Evolutionary conservation across 78 protist genomes (phyloP).

Genomic region (Monosiga brevicollis): DNA sequence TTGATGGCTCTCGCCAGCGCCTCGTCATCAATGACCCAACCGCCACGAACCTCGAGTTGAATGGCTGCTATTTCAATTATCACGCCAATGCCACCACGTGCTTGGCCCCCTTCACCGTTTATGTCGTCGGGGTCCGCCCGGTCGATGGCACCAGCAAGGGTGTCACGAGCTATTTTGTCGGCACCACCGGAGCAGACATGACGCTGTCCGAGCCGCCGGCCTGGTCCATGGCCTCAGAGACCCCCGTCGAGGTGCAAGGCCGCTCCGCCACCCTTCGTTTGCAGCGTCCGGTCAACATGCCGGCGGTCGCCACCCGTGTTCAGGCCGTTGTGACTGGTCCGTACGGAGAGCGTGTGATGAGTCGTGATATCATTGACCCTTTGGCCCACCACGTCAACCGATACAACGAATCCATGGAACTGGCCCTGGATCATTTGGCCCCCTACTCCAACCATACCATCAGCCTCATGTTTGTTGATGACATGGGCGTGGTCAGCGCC

Average conservation of each 20-base stretch:
- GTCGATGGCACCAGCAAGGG: background rate
- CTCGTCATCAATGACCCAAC: too few relatives aligned
- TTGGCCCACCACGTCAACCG: too few relatives aligned
- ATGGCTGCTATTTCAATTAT: background rate
- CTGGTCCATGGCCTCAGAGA: background rate
- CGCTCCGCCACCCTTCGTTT: background rate
- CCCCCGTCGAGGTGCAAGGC: background rate
- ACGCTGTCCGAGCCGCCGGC: background rate
- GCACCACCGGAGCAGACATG: background rate
- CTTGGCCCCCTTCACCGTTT: background rate
- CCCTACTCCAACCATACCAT: background rate
- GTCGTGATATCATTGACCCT: too few relatives aligned
- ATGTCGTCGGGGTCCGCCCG: background rate
- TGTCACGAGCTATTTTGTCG: background rate
- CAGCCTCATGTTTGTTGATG: too few relatives aligned
- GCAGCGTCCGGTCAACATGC: background rate
- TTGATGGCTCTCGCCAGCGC: too few relatives aligned
- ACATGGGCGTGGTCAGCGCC: too few relatives aligned
- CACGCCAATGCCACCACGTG: background rate
- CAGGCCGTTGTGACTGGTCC: too few relatives aligned
- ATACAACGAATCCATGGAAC: too few relatives aligned
- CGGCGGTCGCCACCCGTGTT: too few relatives aligned
- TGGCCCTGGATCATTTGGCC: too few relatives aligned
- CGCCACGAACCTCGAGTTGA: too few relatives aligned
- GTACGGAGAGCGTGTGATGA: too few relatives aligned